A percentile compares a stretch with the other conserved stretches of the same genome.
Evolutionary conservation across 257 asterid species (phyloP).

Genomic region (Datura wrightii): DNA sequence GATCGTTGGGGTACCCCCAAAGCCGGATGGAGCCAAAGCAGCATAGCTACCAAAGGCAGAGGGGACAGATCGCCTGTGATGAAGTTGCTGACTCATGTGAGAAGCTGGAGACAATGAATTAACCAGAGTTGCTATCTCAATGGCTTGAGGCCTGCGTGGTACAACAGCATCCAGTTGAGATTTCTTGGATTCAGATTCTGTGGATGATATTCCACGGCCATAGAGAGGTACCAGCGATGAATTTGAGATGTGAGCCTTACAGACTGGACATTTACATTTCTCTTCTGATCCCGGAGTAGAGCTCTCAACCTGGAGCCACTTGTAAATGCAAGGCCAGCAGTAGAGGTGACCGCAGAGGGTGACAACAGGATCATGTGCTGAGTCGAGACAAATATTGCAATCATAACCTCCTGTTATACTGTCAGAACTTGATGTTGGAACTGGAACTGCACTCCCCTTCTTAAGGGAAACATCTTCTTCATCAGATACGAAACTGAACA

Average conservation of each 20-base stretch:
- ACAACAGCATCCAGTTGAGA: constrained; percentile 49
- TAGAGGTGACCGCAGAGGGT: constrained; percentile 91
- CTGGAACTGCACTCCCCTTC: constrained; percentile 46
- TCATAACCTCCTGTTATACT: constrained; percentile 65
- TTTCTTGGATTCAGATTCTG: constrained; percentile 60
- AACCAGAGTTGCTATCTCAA: constrained; percentile 41
- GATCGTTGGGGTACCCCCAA: constrained; percentile 51
- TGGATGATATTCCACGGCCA: constrained; percentile 66
- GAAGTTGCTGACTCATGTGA: constrained; percentile 44
- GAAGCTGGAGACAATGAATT: constrained; percentile 44
- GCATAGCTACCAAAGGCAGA: constrained; percentile 48
- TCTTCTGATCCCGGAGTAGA: constrained; percentile 57
- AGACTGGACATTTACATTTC: constrained; percentile 79
- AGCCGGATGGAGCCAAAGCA: constrained; percentile 44
- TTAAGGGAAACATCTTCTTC: constrained; percentile 51
- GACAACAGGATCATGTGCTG: constrained; percentile 81
- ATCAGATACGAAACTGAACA: constrained; percentile 46
- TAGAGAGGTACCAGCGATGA: constrained; percentile 82
- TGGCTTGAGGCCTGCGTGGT: constrained; percentile 78
- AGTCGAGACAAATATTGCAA: constrained; percentile 85
- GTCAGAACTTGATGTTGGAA: constrained; percentile 49
- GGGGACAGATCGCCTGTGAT: constrained; percentile 44
- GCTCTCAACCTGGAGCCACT: constrained; percentile 77
- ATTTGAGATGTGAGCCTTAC: constrained; percentile 69
- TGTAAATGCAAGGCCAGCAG: constrained; percentile 95